Conservation (phyloP, 2,329 filamentous ascomycete genomes). For the Xylaria sp. region DNA sequence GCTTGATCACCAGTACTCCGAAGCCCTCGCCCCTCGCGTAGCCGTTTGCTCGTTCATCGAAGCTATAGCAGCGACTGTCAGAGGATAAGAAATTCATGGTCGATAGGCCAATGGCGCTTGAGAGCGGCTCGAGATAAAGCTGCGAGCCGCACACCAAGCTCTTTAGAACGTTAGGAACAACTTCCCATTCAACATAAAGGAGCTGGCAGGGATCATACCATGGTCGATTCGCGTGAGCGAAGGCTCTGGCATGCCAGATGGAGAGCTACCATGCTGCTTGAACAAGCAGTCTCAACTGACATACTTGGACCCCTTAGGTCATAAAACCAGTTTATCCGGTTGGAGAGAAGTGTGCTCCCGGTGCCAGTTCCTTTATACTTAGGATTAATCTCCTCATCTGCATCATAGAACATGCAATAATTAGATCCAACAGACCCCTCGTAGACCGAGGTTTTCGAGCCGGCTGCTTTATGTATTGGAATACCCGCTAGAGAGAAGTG, state of each 20-base stretch:
- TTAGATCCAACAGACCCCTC: not conserved
- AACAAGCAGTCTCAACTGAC: not conserved
- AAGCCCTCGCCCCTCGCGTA: not conserved
- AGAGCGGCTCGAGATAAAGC: not conserved
- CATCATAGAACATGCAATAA: not conserved
- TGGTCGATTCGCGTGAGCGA: not conserved
- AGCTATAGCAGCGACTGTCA: not conserved
- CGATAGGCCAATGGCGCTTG: not conserved
- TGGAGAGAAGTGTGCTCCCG: not conserved
- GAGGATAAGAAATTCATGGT: not conserved
- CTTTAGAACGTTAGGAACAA: not conserved
- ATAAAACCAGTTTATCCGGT: slow-evolving; percentile 2
- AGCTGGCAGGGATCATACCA: not conserved
- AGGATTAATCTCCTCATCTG: not conserved
- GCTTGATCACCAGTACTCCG: not conserved
- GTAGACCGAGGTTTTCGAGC: not conserved
- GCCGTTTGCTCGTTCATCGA: not conserved
- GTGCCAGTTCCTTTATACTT: not conserved
- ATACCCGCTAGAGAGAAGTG: not conserved
- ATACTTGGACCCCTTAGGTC: not conserved
- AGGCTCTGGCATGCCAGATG: not conserved
- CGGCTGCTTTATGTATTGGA: not conserved
- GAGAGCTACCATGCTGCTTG: not conserved
- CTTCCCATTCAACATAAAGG: not conserved
- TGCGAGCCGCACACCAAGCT: not conserved